These are phyloP conservation scores for Collybia nuda DNA, from an alignment of 768 basidiomycete genomes.

Conservation along the genomic window DNA sequence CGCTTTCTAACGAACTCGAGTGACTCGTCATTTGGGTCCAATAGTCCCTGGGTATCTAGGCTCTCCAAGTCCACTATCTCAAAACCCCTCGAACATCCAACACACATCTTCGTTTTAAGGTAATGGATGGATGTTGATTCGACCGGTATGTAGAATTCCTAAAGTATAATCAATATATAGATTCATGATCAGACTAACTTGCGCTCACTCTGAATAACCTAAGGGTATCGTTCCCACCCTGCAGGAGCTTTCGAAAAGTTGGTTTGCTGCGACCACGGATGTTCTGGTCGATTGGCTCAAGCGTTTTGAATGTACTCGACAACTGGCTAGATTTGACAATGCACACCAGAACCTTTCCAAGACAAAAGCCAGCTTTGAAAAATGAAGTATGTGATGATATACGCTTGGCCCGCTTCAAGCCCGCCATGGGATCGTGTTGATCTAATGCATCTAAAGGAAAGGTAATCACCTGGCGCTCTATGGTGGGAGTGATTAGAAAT, in stretches of 20 bases:
- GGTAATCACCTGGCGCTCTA: constrained; percentile 94
- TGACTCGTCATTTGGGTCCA: constrained; percentile 89
- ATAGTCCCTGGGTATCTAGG: constrained; percentile 91
- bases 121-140: constrained; percentile 97
- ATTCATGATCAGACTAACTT: background rate
- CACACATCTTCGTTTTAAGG: constrained; percentile 95
- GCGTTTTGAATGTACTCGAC: constrained; percentile 95
- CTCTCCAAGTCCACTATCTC: constrained; percentile 98
- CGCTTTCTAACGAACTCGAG: constrained; percentile 92
- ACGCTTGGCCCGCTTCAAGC: constrained; percentile 90
- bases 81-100: constrained; percentile 96
- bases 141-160: constrained; percentile 99
- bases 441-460: constrained; percentile 94
- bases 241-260: constrained; percentile 92
- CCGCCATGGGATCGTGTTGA: constrained; percentile 85
- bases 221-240: constrained; percentile 93
- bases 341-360: constrained; percentile 90
- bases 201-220: constrained; percentile 79
- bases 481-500: constrained; percentile 7
- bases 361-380: constrained; percentile 94
- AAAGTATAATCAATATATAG: constrained; percentile 5
- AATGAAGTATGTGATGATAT: constrained; percentile 96
- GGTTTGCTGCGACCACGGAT: constrained; percentile 78
- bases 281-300: constrained; percentile 94
- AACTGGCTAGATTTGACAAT: constrained; percentile 95